Base-by-base conservation (phyloP, 2,329 filamentous ascomycete species). In the Botrytis fragariae region DNA sequence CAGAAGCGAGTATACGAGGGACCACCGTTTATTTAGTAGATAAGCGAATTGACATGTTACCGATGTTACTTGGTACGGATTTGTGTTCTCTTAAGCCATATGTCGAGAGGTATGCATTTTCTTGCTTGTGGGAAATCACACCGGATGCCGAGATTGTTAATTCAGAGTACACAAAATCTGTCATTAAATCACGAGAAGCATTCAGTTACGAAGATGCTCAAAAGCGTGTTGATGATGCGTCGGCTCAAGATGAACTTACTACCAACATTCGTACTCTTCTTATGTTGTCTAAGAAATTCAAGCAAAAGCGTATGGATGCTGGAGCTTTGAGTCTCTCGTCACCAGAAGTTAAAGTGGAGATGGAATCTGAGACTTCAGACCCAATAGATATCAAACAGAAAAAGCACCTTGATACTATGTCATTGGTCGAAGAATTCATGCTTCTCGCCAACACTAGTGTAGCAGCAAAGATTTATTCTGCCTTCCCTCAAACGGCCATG, bases 41-140 rank as follows among this genome's bases (percentile, higher is more conserved):
- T 83, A 99, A 99, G 86, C 94, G 96, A 79, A 99, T 99, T 79
- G 97, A 99, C 85, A 99, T 99, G 97, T 87, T 99, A 82, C 97
- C 97, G 1, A 95, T 94, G 87, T 90, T 99, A 45, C 90, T 99
- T 20, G 96, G 96, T 73, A 99, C 96, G 0, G 95, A 99, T 80
- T 86, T 99, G 1, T 99, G 96, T 84, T 99, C 96, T 0, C 86
- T 99, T 32, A 98, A 98, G 82, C 96, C 96, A 0, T 96, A 98
- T 79, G 94, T 99, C n/a, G 96, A 99, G 84, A 93, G 93, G 16
- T 96, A 91, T 80, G 93, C 93, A 42, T 96, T 96, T 81, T 95
- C 93, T 0, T 91, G 92, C 12, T 84, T 95, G 32, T 96, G 96
- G 96, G 95, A 99, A 82, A 86, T 99, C 78, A 92, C 93, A 37